These are phyloP conservation scores for Xylariaceae sp. DNA, from an alignment of 2,329 filamentous ascomycete species.

Conservation along the genomic window DNA sequence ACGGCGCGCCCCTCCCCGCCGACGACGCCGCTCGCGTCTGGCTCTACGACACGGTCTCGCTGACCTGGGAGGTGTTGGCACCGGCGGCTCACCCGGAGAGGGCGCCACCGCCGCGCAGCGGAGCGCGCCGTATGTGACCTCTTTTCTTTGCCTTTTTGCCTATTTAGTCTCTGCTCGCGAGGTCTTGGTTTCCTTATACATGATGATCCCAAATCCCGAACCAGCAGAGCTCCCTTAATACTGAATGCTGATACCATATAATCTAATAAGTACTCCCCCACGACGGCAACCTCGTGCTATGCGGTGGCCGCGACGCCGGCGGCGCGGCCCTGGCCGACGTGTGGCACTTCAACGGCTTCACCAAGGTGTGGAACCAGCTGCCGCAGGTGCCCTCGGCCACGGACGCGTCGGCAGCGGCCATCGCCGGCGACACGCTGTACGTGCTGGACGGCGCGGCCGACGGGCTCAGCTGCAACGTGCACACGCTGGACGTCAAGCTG, in stretches of 20 bases:
- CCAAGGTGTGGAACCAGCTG: constrained; percentile 41
- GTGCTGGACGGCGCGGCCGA: constrained; percentile 32
- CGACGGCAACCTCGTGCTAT: constrained; percentile 39
- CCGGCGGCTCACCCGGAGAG: constrained; percentile 24
- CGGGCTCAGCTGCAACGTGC: constrained; percentile 25
- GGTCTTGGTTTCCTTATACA: no score
- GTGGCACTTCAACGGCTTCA: constrained; percentile 42
- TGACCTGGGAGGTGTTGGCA: constrained; percentile 27
- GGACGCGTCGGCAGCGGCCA: constrained; percentile 33
- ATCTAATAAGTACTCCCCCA: constrained; percentile 35
- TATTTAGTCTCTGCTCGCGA: no score
- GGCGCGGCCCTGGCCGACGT: constrained; percentile 32
- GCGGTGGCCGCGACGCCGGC: constrained; percentile 33
- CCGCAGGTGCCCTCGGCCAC: constrained; percentile 33
- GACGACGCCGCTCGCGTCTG: constrained; percentile 28
- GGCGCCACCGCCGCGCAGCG: constrained; percentile 22
- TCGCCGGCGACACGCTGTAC: constrained; percentile 39
- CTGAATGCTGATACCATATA: no score
- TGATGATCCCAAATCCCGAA: no score
- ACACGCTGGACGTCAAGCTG: constrained; percentile 27
- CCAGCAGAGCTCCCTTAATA: no score
- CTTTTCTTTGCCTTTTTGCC: no score
- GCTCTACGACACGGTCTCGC: constrained; percentile 29
- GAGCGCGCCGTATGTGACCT: no score
- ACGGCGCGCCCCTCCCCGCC: constrained; percentile 19